Evolutionary conservation across 2,329 filamentous ascomycete genomes (phyloP).

Genomic region (Pseudogymnoascus pannorum): DNA sequence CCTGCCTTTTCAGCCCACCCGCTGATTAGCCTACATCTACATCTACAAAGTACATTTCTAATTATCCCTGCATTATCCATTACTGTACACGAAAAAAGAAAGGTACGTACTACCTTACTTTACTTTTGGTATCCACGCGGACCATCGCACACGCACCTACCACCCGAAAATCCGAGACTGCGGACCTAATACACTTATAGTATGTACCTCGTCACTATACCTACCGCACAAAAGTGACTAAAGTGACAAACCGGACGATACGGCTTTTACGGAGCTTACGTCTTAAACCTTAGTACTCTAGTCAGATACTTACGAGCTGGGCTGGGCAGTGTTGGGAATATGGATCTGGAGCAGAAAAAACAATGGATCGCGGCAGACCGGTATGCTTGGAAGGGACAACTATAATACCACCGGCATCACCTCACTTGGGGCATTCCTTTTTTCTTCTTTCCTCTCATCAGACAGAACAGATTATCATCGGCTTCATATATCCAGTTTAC

Average conservation of each 20-base stretch:
- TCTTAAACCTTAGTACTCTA: background rate
- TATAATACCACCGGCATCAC: conserved; percentile 3
- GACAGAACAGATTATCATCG: background rate
- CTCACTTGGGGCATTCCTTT: background rate
- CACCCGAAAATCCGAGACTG: background rate
- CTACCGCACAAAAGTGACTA: too few species aligned
- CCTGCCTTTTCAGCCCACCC: too few species aligned
- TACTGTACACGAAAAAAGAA: background rate
- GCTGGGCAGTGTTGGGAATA: background rate
- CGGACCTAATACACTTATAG: too few species aligned
- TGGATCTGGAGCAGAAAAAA: background rate
- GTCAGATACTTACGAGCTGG: background rate
- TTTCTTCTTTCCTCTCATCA: background rate
- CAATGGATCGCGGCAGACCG: background rate
- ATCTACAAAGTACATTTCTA: too few species aligned
- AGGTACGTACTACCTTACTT: background rate
- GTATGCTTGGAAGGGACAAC: background rate
- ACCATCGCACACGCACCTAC: background rate
- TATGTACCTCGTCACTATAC: too few species aligned
- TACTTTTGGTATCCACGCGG: too few species aligned
- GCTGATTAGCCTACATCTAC: too few species aligned
- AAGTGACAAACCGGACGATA: background rate
- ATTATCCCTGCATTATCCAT: background rate
- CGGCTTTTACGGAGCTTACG: conserved; percentile 3
- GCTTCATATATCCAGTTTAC: too few species aligned